A percentile compares a stretch with the other conserved stretches of the same genome.
These are phyloP conservation scores for Tulasnella sp. DNA, from an alignment of 768 basidiomycete species.

Conservation along the genomic window DNA sequence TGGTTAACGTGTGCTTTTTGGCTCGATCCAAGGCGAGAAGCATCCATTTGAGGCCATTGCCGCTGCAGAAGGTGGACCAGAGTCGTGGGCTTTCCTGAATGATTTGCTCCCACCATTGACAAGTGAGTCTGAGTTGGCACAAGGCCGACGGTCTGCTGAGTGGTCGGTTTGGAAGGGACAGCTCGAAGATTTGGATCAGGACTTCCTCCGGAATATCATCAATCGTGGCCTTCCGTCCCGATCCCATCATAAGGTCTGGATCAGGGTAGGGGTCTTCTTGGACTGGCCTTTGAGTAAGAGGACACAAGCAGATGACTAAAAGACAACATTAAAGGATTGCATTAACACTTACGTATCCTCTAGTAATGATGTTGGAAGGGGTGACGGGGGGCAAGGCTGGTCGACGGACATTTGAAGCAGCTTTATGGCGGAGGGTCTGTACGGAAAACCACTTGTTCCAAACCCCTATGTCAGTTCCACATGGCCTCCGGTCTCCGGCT, in stretches of 20 bases:
- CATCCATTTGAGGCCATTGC: neutral
- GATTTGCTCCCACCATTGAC: neutral
- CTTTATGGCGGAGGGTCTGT: too few species aligned
- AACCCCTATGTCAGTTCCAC: too few species aligned
- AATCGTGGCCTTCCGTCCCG: neutral
- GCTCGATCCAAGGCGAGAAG: neutral
- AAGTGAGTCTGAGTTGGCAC: neutral
- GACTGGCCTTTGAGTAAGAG: neutral
- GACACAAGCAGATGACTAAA: neutral
- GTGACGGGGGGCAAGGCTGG: too few species aligned
- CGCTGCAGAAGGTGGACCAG: neutral
- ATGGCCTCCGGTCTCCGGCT: too few species aligned
- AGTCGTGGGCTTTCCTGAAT: neutral
- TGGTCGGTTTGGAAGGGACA: neutral
- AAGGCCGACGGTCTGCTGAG: neutral
- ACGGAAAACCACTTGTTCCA: too few species aligned
- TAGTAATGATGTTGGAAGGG: too few species aligned
- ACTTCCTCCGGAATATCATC: neutral
- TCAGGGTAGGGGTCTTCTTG: neutral
- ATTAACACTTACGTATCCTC: too few species aligned
- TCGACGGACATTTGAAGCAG: too few species aligned
- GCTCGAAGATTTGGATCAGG: neutral
- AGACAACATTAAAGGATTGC: too few species aligned
- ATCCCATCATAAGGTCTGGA: neutral
- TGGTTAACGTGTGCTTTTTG: neutral